Evolutionary conservation across 345 rosid species (phyloP).

Genomic region (Citrus unshiu): DNA sequence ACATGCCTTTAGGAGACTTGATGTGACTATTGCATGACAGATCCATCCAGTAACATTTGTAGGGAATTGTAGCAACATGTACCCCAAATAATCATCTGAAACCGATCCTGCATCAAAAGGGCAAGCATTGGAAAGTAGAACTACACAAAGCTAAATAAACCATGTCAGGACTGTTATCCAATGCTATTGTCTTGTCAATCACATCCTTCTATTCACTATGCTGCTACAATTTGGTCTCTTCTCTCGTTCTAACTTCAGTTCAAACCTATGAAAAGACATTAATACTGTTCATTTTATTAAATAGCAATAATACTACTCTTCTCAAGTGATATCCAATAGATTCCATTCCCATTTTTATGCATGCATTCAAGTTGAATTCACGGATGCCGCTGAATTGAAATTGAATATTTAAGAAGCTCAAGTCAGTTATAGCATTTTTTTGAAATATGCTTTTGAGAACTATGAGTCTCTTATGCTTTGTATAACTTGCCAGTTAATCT

Average conservation of each 20-base stretch:
- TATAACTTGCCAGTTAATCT: no score
- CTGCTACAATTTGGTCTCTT: neutral
- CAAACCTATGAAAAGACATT: neutral
- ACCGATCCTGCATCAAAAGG: conserved; percentile 63
- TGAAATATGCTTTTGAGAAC: no score
- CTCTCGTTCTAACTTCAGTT: neutral
- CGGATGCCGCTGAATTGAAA: no score
- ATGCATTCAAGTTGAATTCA: no score
- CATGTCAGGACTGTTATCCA: neutral
- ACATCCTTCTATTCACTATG: neutral
- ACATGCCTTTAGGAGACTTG: conserved; percentile 96
- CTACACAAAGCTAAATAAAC: neutral
- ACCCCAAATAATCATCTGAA: conserved; percentile 88
- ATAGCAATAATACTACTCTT: no score
- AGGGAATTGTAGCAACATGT: conserved; percentile 90
- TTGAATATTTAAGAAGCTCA: no score
- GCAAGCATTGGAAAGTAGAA: conserved; percentile 10
- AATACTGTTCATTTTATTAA: neutral
- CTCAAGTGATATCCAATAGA: no score
- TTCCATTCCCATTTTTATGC: no score
- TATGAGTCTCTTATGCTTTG: no score
- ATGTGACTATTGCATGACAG: conserved; percentile 84
- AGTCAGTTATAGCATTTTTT: no score
- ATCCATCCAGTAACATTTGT: conserved; percentile 97
- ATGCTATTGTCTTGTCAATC: no score